These are phyloP conservation scores for Podospora anserina DNA, from an alignment of 495 filamentous ascomycete species.

Conservation along the genomic window DNA sequence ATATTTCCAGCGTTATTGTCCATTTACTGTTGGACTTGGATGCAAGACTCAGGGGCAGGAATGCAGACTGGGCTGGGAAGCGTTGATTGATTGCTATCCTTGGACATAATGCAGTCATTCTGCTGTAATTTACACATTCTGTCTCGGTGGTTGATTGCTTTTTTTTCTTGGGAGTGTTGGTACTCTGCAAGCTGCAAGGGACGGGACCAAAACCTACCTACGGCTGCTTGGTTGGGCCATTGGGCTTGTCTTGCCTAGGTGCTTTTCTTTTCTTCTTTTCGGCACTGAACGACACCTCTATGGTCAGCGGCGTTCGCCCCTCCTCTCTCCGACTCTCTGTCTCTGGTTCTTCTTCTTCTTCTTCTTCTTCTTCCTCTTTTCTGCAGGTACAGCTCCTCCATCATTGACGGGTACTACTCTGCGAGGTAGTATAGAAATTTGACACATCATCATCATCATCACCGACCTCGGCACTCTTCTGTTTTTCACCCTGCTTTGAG, in stretches of 20 bases:
- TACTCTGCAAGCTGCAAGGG: neutral
- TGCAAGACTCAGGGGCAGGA: neutral
- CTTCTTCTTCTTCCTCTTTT: conserved; percentile 1
- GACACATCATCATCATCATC: neutral
- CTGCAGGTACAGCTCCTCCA: neutral
- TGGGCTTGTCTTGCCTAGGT: neutral
- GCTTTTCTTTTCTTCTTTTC: neutral
- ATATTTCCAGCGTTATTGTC: neutral
- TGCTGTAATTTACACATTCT: too few species aligned
- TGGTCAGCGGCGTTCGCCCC: neutral
- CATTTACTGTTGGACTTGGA: neutral
- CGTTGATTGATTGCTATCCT: neutral
- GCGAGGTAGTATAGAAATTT: neutral
- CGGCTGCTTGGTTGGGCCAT: too few species aligned
- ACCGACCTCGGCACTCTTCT: neutral
- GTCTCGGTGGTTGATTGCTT: too few species aligned
- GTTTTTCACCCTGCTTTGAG: neutral
- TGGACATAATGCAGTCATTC: neutral
- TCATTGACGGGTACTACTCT: neutral
- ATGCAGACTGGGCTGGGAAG: neutral
- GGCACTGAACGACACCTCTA: neutral
- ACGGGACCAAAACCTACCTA: neutral
- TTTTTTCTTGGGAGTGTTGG: too few species aligned
- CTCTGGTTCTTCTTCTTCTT: conserved; percentile 2
- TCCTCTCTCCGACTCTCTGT: neutral